Evolutionary conservation across 108 stramenopile genomes (phyloP), one percentile per base, ranked within the genome.

Genomic region (Cyclotella atomus): DNA sequence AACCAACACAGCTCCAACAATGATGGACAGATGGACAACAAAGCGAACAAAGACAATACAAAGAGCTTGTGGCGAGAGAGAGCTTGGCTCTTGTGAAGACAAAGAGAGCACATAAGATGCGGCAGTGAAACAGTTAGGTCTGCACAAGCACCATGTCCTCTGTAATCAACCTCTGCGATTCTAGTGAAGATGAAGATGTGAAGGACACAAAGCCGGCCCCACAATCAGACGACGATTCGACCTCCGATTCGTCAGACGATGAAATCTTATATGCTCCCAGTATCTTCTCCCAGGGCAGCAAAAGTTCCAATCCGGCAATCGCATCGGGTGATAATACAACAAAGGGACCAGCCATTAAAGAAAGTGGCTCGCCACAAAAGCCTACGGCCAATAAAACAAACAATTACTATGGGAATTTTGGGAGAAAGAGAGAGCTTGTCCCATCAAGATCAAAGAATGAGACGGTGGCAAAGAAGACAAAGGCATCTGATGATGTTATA

Each of bases 161-260:
- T 3, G 54, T 71, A 27, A 78, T 78, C 30, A 64, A 78, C n/a
- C 55, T 78, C 5, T 78, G 77, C 28, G 70, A 78, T 49, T 76
- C 75, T 27, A 67, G 68, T 44, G 25, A 38, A 12, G 75, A 70
- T 14, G 29, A 70, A 44, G 70, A 52, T 59, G 28, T 32, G 32
- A 50, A 20, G 24, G 36, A 38, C 3, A 44, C 30, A 3, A 44
- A 53, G 21, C 56, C 63, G 25, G 24, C 23, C 24, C 19, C 38
- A 1, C 16, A 45, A 0, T 9, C 61, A 8, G 53, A 50, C 5
- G 59, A 71, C 32, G 70, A 71, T 60, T 47, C 70, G 0, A 47
- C 63, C 71, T 68, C 79, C 0, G 68, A 71, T 0, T 76, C 75
- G 5, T 73, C 71, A 7, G 55, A 66, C 23, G 43, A 71, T 23